Evolutionary conservation across 208 protist species (phyloP).

Genomic region (Leishmania tropica): DNA sequence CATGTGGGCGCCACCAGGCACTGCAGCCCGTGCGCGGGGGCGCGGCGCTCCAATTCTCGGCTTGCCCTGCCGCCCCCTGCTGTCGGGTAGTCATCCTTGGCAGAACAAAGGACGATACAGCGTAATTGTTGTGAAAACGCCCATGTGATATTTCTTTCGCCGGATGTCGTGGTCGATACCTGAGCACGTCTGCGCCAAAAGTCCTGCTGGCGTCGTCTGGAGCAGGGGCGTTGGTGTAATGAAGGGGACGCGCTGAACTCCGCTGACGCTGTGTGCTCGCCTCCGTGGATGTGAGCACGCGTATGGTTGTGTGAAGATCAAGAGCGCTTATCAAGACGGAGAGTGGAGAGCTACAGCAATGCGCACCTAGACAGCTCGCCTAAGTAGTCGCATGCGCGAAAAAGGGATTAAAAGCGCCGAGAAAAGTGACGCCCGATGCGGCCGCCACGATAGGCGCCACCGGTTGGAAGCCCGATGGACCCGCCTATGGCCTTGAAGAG

Average conservation of each 20-base stretch:
- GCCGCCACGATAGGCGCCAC: constrained; percentile 21
- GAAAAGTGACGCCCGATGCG: constrained; percentile 47
- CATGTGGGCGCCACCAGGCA: not conserved
- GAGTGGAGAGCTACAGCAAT: not conserved
- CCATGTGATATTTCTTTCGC: not conserved
- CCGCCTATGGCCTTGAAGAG: constrained; percentile 74
- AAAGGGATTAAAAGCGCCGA: constrained; percentile 23
- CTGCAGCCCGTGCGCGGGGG: not conserved
- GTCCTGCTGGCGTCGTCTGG: not conserved
- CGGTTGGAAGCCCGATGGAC: constrained; percentile 54
- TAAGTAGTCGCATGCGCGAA: not conserved
- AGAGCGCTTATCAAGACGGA: not conserved
- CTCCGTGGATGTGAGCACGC: not conserved
- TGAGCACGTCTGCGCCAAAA: not conserved
- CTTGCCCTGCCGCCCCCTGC: not conserved
- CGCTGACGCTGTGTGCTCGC: not conserved
- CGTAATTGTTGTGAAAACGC: not conserved
- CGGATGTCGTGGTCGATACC: not conserved
- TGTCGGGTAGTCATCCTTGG: not conserved
- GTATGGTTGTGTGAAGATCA: not conserved
- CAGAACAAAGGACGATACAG: not conserved
- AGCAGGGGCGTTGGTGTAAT: not conserved
- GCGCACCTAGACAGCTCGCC: not conserved
- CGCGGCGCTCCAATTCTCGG: not conserved
- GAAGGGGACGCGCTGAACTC: not conserved